Conservation (phyloP, 225 moss, liverwort and hornwort genomes). For the Physcomitrellopsis africana region DNA sequence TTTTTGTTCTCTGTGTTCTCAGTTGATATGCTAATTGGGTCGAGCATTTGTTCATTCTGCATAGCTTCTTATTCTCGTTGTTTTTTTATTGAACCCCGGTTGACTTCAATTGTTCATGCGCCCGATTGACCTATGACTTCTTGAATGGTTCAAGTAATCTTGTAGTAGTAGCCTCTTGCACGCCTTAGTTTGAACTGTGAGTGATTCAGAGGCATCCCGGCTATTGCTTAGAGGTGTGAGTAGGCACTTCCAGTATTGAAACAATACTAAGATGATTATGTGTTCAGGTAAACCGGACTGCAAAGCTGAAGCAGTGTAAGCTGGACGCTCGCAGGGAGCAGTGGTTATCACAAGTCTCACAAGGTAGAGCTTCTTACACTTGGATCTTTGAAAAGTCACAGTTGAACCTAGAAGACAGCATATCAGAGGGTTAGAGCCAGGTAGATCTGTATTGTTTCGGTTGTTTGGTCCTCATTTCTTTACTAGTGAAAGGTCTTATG, state of each 20-base stretch:
- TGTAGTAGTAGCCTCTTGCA: slow-evolving; percentile 10
- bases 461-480: too few relatives aligned
- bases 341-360: slow-evolving; percentile 69
- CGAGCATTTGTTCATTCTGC: neutral
- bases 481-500: too few relatives aligned
- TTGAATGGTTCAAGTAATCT: neutral
- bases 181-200: neutral
- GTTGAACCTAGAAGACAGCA: too few relatives aligned
- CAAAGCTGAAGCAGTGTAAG: slow-evolving; percentile 80
- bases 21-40: neutral
- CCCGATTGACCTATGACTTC: neutral
- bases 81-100: neutral
- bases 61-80: neutral
- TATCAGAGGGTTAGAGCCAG: too few relatives aligned
- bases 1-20: neutral
- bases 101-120: neutral
- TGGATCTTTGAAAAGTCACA: neutral
- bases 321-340: slow-evolving; percentile 75
- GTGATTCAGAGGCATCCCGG: neutral
- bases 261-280: slow-evolving; percentile 19
- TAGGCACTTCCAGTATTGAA: neutral
- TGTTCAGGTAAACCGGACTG: slow-evolving; percentile 53
- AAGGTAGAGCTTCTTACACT: slow-evolving; percentile 27
- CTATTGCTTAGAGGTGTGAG: neutral
- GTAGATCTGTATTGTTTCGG: too few relatives aligned